Evolutionary conservation across 371 early-diverging fungal species (phyloP), one percentile per base, ranked within the genome.

Genomic region (Globomyces sp.): DNA sequence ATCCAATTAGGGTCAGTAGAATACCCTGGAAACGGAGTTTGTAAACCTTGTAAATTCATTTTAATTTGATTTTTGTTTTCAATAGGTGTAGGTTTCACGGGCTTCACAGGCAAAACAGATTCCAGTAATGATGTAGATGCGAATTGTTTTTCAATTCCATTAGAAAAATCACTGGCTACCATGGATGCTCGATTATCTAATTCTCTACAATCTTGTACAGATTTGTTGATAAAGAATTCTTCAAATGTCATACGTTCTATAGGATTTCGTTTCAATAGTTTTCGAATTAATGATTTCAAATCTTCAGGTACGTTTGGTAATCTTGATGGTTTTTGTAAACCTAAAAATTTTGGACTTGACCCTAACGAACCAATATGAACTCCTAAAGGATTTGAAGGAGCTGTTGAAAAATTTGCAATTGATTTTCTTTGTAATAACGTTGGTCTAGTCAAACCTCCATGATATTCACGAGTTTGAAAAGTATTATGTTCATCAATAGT

Each of bases 141-240:
- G 64, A 43, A 61, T 46, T 8, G 11, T 57, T 5, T 5, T 57
- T 37, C 8, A 37, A 8, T 37, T 5, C 5, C 5, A 57, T 57
- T 11, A 24, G 24, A 24, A 0, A 9, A n/a, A 57, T 41, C 49
- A 10, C 58, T 58, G 62, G 62, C 36, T n/a, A 11, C 57, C 4
- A 57, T 52, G 9, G 36, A 36, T 10, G 8, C 63, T 64, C 66
- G 13, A 13, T 63, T 50, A 3, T 68, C 68, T 4, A 44, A 11
- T 10, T 13, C 11, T 3, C 53, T 36, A 37, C 39, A 39, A 1
- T 11, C 60, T 3, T 40, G 3, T 36, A 72, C 73, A 24, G 59
- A 60, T n/a, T 91, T 89, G 69, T 95, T 93, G 64, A 79, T 79
- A 68, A 97, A 96, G 68, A 97, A 95, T 58, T 92, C 92, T 60